These are phyloP conservation scores for Ceratocystis destructans DNA, from an alignment of 2,329 filamentous ascomycete species.

Conservation along the genomic window DNA sequence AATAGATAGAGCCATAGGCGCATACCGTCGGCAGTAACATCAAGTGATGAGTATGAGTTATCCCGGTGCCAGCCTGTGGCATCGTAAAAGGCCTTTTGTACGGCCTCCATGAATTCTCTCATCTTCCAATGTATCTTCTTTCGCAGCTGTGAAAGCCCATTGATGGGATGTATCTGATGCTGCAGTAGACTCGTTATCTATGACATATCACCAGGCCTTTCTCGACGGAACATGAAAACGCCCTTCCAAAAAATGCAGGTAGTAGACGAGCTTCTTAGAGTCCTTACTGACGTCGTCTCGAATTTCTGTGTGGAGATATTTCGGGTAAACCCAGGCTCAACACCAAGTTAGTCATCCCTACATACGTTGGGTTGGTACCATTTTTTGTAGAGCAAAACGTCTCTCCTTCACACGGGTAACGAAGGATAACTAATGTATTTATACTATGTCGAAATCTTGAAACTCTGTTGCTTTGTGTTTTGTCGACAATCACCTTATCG, in stretches of 20 bases:
- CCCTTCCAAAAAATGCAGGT: neutral
- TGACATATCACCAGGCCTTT: neutral
- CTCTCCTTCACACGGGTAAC: neutral
- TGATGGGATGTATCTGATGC: neutral
- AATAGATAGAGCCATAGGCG: conserved; percentile 13
- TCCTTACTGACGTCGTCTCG: neutral
- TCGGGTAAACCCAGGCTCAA: neutral
- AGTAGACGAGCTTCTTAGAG: neutral
- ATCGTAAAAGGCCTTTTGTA: conserved; percentile 79
- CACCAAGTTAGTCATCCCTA: neutral
- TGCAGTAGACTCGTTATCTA: neutral
- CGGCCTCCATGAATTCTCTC: conserved; percentile 96
- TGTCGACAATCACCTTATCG: neutral
- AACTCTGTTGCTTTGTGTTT: neutral
- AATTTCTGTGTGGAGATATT: neutral
- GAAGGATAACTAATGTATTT: neutral
- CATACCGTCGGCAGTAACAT: conserved; percentile 65
- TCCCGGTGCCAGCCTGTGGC: conserved; percentile 80
- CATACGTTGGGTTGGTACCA: neutral
- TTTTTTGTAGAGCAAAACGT: neutral
- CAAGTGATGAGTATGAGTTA: conserved; percentile 81
- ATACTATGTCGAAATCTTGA: neutral
- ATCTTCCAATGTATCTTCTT: conserved; percentile 33
- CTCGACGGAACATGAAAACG: neutral
- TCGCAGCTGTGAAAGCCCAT: conserved; percentile 19